phyloP scores from a whole-genome alignment of 768 basidiomycete genomes.

The Neoboletus brunneissimus region DNA sequence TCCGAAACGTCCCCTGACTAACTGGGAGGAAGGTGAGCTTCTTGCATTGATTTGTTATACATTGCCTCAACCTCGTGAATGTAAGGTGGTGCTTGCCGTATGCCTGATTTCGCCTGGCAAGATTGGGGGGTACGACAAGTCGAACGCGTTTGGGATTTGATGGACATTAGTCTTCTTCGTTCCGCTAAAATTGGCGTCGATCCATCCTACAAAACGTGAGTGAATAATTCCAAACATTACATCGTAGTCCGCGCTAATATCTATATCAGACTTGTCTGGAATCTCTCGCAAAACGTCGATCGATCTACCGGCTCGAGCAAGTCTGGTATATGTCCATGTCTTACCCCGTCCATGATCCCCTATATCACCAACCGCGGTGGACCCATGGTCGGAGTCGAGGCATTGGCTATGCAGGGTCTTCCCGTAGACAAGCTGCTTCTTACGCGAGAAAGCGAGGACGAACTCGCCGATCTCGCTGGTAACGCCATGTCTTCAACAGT shows the following conservation, averaged over 20 bases:
- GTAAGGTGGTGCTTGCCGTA: slow-evolving; percentile 75
- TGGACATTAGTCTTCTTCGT: slow-evolving; percentile 87
- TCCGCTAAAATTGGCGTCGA: slow-evolving; percentile 79
- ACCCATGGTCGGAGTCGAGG: slow-evolving; percentile 92
- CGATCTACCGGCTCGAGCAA: slow-evolving; percentile 79
- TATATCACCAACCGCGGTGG: slow-evolving; percentile 95
- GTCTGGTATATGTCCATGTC: slow-evolving; percentile 85
- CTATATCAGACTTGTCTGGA: slow-evolving; percentile 77
- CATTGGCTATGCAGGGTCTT: slow-evolving; percentile 90
- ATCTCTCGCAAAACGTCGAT: slow-evolving; percentile 95
- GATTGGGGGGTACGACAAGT: slow-evolving; percentile 94
- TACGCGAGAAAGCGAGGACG: slow-evolving; percentile 90
- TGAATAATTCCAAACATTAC: slow-evolving; percentile 5
- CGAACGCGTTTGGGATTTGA: slow-evolving; percentile 91
- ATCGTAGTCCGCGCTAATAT: slow-evolving; percentile 1
- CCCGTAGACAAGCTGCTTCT: slow-evolving; percentile 89
- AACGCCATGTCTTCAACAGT: slow-evolving; percentile 99
- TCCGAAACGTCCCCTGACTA: slow-evolving; percentile 79
- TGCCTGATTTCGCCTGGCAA: slow-evolving; percentile 88
- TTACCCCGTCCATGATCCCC: slow-evolving; percentile 96
- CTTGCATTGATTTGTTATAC: background rate
- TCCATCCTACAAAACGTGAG: slow-evolving; percentile 85
- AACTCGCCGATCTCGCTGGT: slow-evolving; percentile 90
- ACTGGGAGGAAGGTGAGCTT: slow-evolving; percentile 83
- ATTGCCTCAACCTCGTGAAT: background rate